These are phyloP conservation scores for Dothistroma pini DNA, from an alignment of 2,329 filamentous ascomycete species.

Conservation along the genomic window DNA sequence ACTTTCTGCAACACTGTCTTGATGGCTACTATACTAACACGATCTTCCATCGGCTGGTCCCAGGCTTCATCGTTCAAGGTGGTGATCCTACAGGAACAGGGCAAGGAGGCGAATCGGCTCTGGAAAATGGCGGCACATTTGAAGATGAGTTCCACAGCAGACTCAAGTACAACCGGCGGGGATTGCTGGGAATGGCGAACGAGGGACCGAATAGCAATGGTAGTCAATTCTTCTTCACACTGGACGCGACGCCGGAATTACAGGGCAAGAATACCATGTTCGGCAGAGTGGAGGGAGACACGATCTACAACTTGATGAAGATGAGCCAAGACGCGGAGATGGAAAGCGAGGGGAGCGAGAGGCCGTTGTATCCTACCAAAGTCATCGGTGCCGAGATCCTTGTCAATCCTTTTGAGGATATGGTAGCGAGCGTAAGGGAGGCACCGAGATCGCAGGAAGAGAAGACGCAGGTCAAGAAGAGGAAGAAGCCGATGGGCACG, in stretches of 20 bases:
- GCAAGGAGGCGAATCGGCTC: constrained; percentile 86
- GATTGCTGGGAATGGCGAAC: constrained; percentile 94
- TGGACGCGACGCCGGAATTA: constrained; percentile 77
- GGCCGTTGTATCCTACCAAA: constrained; percentile 80
- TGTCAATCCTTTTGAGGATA: constrained; percentile 77
- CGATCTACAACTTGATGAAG: constrained; percentile 91
- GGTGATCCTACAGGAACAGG: constrained; percentile 93
- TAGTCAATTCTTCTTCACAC: constrained; percentile 95
- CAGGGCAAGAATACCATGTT: constrained; percentile 91
- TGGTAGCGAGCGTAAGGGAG: constrained; percentile 64
- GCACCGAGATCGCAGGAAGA: constrained; percentile 50
- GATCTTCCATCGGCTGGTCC: constrained; percentile 88
- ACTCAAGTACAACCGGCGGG: constrained; percentile 87
- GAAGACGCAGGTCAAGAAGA: constrained; percentile 55
- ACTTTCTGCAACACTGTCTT: constrained; percentile 91
- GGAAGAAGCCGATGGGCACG: constrained; percentile 71
- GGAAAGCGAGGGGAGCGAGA: constrained; percentile 64
- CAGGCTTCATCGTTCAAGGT: constrained; percentile 89
- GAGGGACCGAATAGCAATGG: constrained; percentile 79
- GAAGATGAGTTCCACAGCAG: constrained; percentile 89
- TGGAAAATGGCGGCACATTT: constrained; percentile 77
- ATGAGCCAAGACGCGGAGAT: constrained; percentile 85
- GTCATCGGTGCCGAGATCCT: constrained; percentile 71
- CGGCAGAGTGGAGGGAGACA: constrained; percentile 85
- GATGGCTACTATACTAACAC: constrained; percentile 95